These are phyloP conservation scores for Fusarium phyllophilum DNA, from an alignment of 2,329 filamentous ascomycete genomes.

Conservation along the genomic window DNA sequence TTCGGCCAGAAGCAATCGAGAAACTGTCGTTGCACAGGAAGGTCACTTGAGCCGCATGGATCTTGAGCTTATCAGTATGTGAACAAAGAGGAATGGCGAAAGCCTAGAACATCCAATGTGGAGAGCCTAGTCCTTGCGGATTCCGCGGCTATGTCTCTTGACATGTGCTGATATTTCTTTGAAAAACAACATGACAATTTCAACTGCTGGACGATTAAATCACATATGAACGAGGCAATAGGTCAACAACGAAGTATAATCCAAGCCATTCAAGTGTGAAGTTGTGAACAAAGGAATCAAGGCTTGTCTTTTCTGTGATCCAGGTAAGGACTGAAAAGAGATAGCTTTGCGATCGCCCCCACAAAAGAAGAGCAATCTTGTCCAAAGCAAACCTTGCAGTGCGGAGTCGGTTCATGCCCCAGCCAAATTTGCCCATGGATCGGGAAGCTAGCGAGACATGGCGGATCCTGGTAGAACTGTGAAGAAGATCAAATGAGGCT, in stretches of 20 bases:
- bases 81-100: slow-evolving; percentile 21
- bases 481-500: slow-evolving; percentile 37
- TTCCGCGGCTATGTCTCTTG: slow-evolving; percentile 11
- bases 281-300: not conserved
- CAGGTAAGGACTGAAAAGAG: slow-evolving; percentile 1
- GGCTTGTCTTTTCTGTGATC: not conserved
- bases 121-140: slow-evolving; percentile 15
- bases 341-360: slow-evolving; percentile 6
- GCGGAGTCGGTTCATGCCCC: slow-evolving; percentile 18
- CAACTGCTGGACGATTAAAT: not conserved
- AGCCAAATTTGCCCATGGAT: slow-evolving; percentile 12
- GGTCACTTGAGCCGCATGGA: slow-evolving; percentile 25
- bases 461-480: slow-evolving; percentile 31
- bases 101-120: slow-evolving; percentile 32
- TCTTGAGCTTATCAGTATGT: slow-evolving; percentile 14
- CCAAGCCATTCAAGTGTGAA: not conserved
- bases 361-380: slow-evolving; percentile 5
- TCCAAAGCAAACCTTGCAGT: slow-evolving; percentile 13
- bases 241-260: not conserved
- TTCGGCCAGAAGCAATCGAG: not conserved
- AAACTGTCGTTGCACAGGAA: not conserved
- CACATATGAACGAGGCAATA: not conserved
- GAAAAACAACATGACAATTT: not conserved
- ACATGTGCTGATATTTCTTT: not conserved
- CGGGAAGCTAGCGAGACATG: slow-evolving; percentile 21